Percentiles rank a stretch among this genome's conserved stretches.
Evolutionary conservation across 1,139 yeast genomes (phyloP).

Genomic region (Geotrichum klebahnii): DNA sequence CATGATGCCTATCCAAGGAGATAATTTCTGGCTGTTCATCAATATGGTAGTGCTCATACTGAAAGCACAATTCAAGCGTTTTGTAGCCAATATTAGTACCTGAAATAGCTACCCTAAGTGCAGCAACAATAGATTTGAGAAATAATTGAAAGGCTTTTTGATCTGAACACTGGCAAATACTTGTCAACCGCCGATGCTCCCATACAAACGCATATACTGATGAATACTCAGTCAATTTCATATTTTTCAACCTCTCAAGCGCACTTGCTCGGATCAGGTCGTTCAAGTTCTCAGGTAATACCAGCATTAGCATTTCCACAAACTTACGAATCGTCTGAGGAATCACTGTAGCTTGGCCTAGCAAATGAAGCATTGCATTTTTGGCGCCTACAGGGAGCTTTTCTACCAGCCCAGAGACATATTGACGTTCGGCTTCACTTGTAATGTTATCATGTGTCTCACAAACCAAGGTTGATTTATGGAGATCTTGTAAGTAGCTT

Average conservation of each 20-base stretch:
- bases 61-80: background rate
- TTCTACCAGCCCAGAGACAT: background rate
- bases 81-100: background rate
- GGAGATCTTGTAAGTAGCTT: background rate
- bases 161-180: too few relatives aligned
- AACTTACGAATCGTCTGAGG: background rate
- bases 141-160: too few relatives aligned
- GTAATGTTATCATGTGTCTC: background rate
- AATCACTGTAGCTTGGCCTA: background rate
- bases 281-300: background rate
- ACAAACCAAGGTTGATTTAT: background rate
- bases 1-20: background rate
- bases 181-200: too few relatives aligned
- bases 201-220: too few relatives aligned
- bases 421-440: background rate
- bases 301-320: conserved; percentile 4
- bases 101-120: background rate
- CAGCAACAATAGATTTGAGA: background rate
- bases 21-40: background rate
- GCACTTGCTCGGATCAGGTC: background rate
- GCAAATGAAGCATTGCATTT: background rate
- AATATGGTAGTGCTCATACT: background rate
- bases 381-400: background rate
- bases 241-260: background rate
- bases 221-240: background rate